These are phyloP conservation scores for Crithidia thermophila DNA, from an alignment of 208 protist genomes.

Conservation along the genomic window DNA sequence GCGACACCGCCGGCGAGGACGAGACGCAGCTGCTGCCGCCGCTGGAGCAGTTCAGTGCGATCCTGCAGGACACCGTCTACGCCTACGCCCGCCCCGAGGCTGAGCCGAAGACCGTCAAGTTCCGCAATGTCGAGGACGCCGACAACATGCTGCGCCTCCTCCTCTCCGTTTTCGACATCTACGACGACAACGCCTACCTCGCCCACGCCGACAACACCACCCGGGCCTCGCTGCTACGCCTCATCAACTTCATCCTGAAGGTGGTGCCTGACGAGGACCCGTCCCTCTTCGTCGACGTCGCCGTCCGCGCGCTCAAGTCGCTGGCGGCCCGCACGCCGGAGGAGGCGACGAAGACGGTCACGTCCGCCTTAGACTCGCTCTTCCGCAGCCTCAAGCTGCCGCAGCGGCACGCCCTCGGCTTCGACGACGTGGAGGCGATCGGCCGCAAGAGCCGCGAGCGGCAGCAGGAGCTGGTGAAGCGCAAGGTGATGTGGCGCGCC, in stretches of 20 bases:
- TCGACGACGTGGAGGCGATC: conserved; percentile 89
- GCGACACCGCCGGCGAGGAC: conserved; percentile 63
- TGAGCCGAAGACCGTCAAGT: conserved; percentile 72
- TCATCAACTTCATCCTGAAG: conserved; percentile 85
- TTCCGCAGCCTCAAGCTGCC: conserved; percentile 84
- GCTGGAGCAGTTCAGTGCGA: conserved; percentile 68
- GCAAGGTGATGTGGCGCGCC: conserved; percentile 53
- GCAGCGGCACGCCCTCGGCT: conserved; percentile 75
- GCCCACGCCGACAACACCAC: conserved; percentile 90
- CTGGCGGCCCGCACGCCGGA: conserved; percentile 78
- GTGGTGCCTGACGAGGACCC: conserved; percentile 90
- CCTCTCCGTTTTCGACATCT: conserved; percentile 83
- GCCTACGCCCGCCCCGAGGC: conserved; percentile 77
- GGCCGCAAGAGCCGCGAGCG: conserved; percentile 84
- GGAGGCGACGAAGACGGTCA: conserved; percentile 81
- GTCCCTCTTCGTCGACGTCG: conserved; percentile 83
- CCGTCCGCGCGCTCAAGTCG: conserved; percentile 72
- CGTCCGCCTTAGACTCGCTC: conserved; percentile 75
- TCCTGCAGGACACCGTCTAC: conserved; percentile 87
- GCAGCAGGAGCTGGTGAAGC: conserved; percentile 75
- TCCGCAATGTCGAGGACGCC: conserved; percentile 78
- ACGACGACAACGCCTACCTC: conserved; percentile 88
- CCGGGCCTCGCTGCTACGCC: conserved; percentile 63
- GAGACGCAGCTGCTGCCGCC: conserved; percentile 64
- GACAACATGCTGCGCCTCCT: conserved; percentile 87